Percentiles rank a stretch among this genome's conserved stretches.
These are phyloP conservation scores for Cardamine chenopodiifolia DNA, from an alignment of 345 rosid species.

Conservation along the genomic window DNA sequence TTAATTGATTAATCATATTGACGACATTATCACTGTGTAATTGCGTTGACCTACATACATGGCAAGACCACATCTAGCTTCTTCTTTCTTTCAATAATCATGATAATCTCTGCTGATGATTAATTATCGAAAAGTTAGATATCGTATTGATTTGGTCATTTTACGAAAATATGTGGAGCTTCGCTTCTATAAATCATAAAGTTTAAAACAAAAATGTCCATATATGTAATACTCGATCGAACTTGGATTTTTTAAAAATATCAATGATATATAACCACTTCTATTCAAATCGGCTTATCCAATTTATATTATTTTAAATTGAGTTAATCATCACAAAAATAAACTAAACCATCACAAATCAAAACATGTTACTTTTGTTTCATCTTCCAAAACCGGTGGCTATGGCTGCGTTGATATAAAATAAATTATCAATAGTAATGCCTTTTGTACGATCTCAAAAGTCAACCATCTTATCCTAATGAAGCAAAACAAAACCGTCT, in stretches of 20 bases:
- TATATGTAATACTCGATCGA: not conserved
- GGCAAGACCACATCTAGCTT: conserved; percentile 2
- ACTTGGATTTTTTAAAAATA: not conserved
- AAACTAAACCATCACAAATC: not conserved
- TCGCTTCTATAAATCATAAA: not conserved
- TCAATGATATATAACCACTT: not conserved
- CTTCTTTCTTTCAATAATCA: not conserved
- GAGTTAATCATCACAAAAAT: not conserved
- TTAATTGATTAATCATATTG: conserved; percentile 8
- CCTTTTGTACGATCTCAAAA: conserved; percentile 22
- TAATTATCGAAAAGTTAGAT: not conserved
- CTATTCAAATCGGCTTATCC: not conserved
- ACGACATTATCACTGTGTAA: conserved; percentile 7
- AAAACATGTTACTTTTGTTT: not conserved
- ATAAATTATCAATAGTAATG: not conserved
- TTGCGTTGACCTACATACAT: conserved; percentile 26
- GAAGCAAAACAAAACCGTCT: conserved; percentile 10
- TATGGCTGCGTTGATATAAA: not conserved
- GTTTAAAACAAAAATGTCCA: not conserved
- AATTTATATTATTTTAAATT: not conserved
- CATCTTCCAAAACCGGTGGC: not conserved
- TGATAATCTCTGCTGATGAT: conserved; percentile 2
- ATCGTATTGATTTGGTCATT: conserved; percentile 3
- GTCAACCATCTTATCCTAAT: conserved; percentile 29
- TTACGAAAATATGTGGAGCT: conserved; percentile 13